These are phyloP conservation scores for Pontederia paniculata DNA, from an alignment of 176 grass and related monocot genomes.

Conservation along the genomic window DNA sequence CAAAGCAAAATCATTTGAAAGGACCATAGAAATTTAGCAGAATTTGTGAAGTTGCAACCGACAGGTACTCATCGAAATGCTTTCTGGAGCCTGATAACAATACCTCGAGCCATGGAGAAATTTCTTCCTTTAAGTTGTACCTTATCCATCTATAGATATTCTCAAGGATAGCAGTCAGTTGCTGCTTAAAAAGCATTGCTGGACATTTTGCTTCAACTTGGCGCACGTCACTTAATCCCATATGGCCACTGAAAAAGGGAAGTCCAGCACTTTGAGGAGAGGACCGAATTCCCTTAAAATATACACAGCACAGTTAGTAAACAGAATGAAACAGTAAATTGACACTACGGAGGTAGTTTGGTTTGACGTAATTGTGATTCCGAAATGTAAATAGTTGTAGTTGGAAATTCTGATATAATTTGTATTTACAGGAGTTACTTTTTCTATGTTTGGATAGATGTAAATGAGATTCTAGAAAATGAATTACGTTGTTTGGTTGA, in stretches of 20 bases:
- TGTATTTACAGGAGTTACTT: no score
- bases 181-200: conserved; percentile 81
- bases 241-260: conserved; percentile 38
- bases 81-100: conserved; percentile 17
- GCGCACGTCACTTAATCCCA: conserved; percentile 36
- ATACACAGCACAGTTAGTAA: neutral
- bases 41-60: no score
- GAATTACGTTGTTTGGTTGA: no score
- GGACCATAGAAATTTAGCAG: neutral
- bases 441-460: no score
- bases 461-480: no score
- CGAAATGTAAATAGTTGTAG: no score
- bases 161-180: conserved; percentile 76
- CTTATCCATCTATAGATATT: conserved; percentile 73
- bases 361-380: no score
- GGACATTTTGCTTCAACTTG: conserved; percentile 84
- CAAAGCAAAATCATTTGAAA: neutral
- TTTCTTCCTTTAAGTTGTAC: conserved; percentile 69
- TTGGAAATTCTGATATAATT: no score
- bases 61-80: neutral
- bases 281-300: conserved; percentile 29
- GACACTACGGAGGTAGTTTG: no score
- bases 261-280: conserved; percentile 49
- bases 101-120: conserved; percentile 84
- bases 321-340: no score